phyloP scores from a whole-genome alignment of 495 filamentous ascomycete genomes.

The Hypomontagnella monticulosa region DNA sequence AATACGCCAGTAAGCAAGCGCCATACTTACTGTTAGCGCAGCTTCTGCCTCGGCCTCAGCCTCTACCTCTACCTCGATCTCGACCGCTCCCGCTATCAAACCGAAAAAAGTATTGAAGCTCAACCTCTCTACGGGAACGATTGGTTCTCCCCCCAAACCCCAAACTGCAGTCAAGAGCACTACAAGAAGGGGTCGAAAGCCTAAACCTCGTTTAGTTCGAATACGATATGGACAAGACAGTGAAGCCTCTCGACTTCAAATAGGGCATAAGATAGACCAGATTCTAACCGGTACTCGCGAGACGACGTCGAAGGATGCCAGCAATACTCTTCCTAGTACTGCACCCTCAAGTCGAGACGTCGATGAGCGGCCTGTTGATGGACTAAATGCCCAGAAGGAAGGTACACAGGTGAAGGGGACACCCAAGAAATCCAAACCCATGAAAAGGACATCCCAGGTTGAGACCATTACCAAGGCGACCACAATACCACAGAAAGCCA shows the following conservation, averaged over 20 bases:
- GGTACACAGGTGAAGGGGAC: neutral
- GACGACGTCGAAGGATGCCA: conserved; percentile 10
- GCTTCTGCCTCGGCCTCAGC: neutral
- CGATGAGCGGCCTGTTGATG: conserved; percentile 6
- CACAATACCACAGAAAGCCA: conserved; percentile 62
- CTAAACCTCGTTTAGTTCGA: conserved; percentile 38
- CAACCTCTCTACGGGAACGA: conserved; percentile 62
- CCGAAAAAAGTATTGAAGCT: conserved; percentile 58
- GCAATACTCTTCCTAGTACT: conserved; percentile 4
- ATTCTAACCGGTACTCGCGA: conserved; percentile 42
- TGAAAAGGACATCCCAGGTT: conserved; percentile 36
- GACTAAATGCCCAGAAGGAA: neutral
- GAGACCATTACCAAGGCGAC: neutral
- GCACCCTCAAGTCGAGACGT: conserved; percentile 21
- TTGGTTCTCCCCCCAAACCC: conserved; percentile 61
- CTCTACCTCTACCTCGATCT: neutral
- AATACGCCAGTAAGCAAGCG: neutral
- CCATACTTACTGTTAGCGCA: conserved; percentile 4
- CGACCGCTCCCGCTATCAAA: conserved; percentile 38
- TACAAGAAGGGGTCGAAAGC: conserved; percentile 33
- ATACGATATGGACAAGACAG: conserved; percentile 50
- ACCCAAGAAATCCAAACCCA: neutral
- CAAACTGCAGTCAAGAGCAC: conserved; percentile 6
- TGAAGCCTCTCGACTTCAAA: conserved; percentile 41
- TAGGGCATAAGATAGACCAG: conserved; percentile 48